Evolutionary conservation across 345 rosid species (phyloP), one percentile per base, ranked within the genome.

Genomic region (Noccaea caerulescens): DNA sequence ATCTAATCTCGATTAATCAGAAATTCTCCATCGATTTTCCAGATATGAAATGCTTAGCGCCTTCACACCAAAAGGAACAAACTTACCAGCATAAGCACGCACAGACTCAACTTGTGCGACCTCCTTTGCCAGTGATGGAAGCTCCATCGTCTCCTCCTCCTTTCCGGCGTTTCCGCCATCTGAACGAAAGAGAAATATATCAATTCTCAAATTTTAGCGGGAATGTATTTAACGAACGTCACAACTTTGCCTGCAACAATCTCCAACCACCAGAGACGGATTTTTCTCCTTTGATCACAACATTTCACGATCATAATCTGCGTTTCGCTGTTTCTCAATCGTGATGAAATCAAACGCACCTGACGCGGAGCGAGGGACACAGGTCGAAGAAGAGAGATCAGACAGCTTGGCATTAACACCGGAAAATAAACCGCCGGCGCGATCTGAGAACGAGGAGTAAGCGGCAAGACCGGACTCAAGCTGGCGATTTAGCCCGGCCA

Each of bases 81-180:
- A 44, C 85, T 77, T 27, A 91, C 98, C 92, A 5, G 96, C 93
- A 79, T 93, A 93, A 13, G 82, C 87, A 41, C 94, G 80, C 49
- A 89, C 93, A 1, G 84, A 84, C 76, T 93, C 97, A 76, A 93
- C 90, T 73, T 89, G 81, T 8, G 96, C 88, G 60, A 93, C 98
- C 79, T 93, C 97, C 80, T 88, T 91, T 0, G 96, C 97, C 69
- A 93, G 66, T 9, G 81, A 84, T 2, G 92, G 92, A 69, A 91
- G 81, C 82, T 91, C 82, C 14, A 66, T 73, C 65, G 63, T 57
- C 76, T 51, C 44, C 42, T 43, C 60, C 42, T 70, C 82, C 61
- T 71, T 70, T 27, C 82, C 81, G 23, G 79, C 87, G 81, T 71
- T 70, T 27, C 82, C 81, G 23, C 80, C 87, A 82, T 74, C 83